Percentiles rank a stretch among this genome's conserved stretches.
Evolutionary conservation across 768 basidiomycete genomes (phyloP).

Genomic region (Suillus lakei): DNA sequence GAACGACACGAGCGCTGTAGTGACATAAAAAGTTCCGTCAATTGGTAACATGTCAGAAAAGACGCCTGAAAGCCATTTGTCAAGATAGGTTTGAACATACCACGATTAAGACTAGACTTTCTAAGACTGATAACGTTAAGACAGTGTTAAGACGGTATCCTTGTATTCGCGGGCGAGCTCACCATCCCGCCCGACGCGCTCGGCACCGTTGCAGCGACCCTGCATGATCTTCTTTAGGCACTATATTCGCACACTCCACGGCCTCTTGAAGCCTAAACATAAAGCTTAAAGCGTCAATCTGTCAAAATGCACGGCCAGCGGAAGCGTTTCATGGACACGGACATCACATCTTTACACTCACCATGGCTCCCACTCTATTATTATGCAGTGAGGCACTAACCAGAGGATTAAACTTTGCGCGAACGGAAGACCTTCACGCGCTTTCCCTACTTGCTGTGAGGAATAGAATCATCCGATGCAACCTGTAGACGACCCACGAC

Average conservation of each 20-base stretch:
- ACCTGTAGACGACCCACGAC: not conserved
- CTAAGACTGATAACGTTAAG: not conserved
- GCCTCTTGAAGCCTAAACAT: not conserved
- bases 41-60: slow-evolving; percentile 11
- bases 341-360: not conserved
- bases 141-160: not conserved
- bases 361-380: not conserved
- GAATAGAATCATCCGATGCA: not conserved
- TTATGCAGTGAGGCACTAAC: not conserved
- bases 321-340: not conserved
- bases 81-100: not conserved
- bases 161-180: not conserved
- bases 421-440: not conserved
- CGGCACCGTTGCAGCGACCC: not conserved
- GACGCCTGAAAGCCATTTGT: slow-evolving; percentile 4
- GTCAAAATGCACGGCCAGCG: not conserved
- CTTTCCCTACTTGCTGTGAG: not conserved
- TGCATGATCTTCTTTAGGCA: not conserved
- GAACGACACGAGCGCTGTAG: slow-evolving; percentile 2
- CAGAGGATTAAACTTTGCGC: not conserved
- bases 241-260: not conserved
- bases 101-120: not conserved
- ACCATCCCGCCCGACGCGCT: not conserved
- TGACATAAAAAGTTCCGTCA: slow-evolving; percentile 11
- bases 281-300: not conserved